Percentiles rank a stretch among this genome's conserved stretches.
phyloP scores from a whole-genome alignment of 305 asterid genomes.

The Fraxinus floribunda region DNA sequence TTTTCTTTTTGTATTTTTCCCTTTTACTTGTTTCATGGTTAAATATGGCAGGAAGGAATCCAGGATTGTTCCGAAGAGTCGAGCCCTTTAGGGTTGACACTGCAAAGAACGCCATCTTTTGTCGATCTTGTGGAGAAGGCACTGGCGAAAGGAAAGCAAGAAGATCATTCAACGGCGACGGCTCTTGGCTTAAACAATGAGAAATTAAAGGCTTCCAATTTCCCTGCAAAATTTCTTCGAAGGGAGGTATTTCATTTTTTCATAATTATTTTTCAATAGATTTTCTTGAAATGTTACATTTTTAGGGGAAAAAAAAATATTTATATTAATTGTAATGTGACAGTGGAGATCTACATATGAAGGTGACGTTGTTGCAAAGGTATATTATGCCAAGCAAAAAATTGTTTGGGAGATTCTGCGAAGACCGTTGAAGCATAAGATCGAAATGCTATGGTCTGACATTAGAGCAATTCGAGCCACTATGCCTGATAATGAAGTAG shows the following conservation, averaged over 20 bases:
- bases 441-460: slow-evolving; percentile 53
- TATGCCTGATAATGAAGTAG: slow-evolving; percentile 7
- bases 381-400: slow-evolving; percentile 46
- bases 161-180: not conserved
- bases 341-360: slow-evolving; percentile 34
- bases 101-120: not conserved
- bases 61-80: not conserved
- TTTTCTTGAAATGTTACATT: not conserved
- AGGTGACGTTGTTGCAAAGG: slow-evolving; percentile 43
- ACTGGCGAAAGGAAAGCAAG: not conserved
- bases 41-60: not conserved
- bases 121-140: slow-evolving; percentile 16
- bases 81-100: slow-evolving; percentile 22
- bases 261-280: not conserved
- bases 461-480: slow-evolving; percentile 38
- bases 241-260: slow-evolving; percentile 39
- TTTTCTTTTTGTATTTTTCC: not conserved
- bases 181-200: slow-evolving; percentile 10
- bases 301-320: not conserved
- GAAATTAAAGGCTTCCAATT: slow-evolving; percentile 45
- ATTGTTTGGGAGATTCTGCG: slow-evolving; percentile 62
- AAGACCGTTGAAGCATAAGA: slow-evolving; percentile 47
- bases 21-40: not conserved
- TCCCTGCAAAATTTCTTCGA: slow-evolving; percentile 22
- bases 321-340: not conserved